phyloP scores from a whole-genome alignment of 179 eudicot species.

The Monotropa hypopitys region DNA sequence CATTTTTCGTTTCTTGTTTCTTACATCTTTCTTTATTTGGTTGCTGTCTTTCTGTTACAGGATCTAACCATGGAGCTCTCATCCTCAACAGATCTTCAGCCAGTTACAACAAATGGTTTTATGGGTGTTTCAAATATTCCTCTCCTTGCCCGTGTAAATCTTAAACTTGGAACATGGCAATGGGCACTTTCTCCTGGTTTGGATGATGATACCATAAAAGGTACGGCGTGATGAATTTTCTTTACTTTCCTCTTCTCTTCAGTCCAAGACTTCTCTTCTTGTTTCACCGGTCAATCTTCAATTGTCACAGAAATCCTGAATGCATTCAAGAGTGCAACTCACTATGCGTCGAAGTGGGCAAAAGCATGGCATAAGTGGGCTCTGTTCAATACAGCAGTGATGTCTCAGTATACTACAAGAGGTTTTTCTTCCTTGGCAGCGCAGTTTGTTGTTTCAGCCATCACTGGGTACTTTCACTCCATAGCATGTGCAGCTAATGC shows the following conservation, averaged over 20 bases:
- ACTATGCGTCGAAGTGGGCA: slow-evolving; percentile 69
- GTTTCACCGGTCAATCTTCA: slow-evolving; percentile 3
- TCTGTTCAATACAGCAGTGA: slow-evolving; percentile 89
- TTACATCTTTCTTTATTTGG: not conserved
- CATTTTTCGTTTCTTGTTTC: not conserved
- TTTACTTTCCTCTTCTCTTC: not conserved
- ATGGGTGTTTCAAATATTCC: slow-evolving; percentile 38
- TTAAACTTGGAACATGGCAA: slow-evolving; percentile 81
- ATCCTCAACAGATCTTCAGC: slow-evolving; percentile 28
- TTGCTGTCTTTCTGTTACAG: slow-evolving; percentile 22
- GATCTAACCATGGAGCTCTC: slow-evolving; percentile 65
- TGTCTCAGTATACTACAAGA: slow-evolving; percentile 82
- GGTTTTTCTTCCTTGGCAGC: slow-evolving; percentile 45
- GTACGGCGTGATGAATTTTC: slow-evolving; percentile 17
- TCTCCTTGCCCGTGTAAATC: slow-evolving; percentile 72
- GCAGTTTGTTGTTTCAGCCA: slow-evolving; percentile 88
- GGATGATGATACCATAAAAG: slow-evolving; percentile 74
- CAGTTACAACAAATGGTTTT: slow-evolving; percentile 26
- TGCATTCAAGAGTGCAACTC: slow-evolving; percentile 73
- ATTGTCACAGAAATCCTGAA: slow-evolving; percentile 47
- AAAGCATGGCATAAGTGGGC: slow-evolving; percentile 99
- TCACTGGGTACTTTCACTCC: slow-evolving; percentile 92
- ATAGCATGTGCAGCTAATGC: slow-evolving; percentile 90
- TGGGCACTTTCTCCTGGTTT: slow-evolving; percentile 75
- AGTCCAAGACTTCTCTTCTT: not conserved